These are phyloP conservation scores for Apiotrichum laibachii DNA, from an alignment of 1,284 basidiomycete species.

Conservation along the genomic window DNA sequence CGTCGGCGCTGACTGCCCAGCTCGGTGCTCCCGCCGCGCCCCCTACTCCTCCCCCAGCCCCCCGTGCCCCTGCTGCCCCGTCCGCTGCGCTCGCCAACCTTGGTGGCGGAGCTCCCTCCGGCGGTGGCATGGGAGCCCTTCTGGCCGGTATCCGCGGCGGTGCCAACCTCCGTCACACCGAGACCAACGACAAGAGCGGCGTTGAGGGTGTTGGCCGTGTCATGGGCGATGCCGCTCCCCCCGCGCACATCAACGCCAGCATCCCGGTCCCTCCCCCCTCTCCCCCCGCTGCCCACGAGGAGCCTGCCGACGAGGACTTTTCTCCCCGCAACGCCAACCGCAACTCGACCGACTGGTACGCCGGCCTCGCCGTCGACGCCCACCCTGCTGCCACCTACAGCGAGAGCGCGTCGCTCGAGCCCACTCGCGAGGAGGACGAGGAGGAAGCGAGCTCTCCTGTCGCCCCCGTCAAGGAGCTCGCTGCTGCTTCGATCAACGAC, in stretches of 20 bases:
- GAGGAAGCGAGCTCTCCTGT: conserved; percentile 1
- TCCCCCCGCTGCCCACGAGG: conserved; percentile 5
- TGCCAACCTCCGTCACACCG: conserved; percentile 73
- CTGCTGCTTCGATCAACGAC: conserved; percentile 8
- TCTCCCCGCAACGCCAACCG: conserved; percentile 56
- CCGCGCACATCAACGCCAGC: conserved; percentile 62
- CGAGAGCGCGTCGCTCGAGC: conserved; percentile 26
- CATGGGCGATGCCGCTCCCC: conserved; percentile 70
- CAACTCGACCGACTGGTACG: conserved; percentile 89
- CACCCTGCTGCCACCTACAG: conserved; percentile 31
- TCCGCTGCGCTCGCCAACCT: conserved; percentile 51
- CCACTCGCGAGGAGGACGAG: conserved; percentile 39
- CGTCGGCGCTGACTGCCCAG: conserved; percentile 69
- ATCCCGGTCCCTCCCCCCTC: conserved; percentile 29
- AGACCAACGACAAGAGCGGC: conserved; percentile 79
- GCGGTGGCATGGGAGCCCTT: conserved; percentile 57
- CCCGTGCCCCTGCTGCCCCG: conserved; percentile 48
- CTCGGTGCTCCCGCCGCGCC: conserved; percentile 17
- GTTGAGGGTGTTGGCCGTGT: conserved; percentile 68
- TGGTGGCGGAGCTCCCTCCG: conserved; percentile 51
- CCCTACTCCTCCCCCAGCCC: conserved; percentile 45
- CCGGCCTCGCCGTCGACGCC: conserved; percentile 75
- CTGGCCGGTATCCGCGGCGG: conserved; percentile 77
- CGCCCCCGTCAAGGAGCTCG: conserved; percentile 1
- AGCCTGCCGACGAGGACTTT: conserved; percentile 28